phyloP scores from a whole-genome alignment of 2,329 filamentous ascomycete genomes.

The Plectosphaerella sp. region DNA sequence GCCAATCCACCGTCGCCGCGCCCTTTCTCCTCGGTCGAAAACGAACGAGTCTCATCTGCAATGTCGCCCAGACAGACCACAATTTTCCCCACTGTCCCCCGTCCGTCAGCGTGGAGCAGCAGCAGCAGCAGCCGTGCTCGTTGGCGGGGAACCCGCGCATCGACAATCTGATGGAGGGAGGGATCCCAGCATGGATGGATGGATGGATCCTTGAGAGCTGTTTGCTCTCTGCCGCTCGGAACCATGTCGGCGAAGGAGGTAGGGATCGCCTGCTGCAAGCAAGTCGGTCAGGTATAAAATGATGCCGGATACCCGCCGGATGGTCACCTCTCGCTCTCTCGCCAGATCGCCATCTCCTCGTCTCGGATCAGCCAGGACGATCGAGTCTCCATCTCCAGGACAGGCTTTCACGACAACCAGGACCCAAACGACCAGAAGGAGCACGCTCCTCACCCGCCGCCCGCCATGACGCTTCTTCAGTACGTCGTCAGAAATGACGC shows the following conservation, averaged over 20 bases:
- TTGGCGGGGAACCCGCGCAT: no score
- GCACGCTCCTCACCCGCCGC: neutral
- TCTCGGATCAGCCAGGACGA: neutral
- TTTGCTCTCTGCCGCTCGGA: no score
- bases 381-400: neutral
- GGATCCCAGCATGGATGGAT: no score
- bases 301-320: neutral
- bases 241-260: no score
- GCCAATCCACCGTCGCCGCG: neutral
- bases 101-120: no score
- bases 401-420: neutral
- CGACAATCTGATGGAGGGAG: no score
- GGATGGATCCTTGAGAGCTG: no score
- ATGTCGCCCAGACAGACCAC: neutral
- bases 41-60: neutral
- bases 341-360: neutral
- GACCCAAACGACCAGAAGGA: neutral
- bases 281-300: no score
- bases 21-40: neutral
- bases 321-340: neutral
- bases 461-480: slow-evolving; percentile 5
- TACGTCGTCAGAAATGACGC: slow-evolving; percentile 11
- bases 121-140: no score
- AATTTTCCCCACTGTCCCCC: no score
- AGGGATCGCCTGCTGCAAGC: no score